A percentile compares a stretch with the other conserved stretches of the same genome.
These are phyloP conservation scores for Cordyceps cateniannulata DNA, from an alignment of 2,329 filamentous ascomycete species.

Conservation along the genomic window DNA sequence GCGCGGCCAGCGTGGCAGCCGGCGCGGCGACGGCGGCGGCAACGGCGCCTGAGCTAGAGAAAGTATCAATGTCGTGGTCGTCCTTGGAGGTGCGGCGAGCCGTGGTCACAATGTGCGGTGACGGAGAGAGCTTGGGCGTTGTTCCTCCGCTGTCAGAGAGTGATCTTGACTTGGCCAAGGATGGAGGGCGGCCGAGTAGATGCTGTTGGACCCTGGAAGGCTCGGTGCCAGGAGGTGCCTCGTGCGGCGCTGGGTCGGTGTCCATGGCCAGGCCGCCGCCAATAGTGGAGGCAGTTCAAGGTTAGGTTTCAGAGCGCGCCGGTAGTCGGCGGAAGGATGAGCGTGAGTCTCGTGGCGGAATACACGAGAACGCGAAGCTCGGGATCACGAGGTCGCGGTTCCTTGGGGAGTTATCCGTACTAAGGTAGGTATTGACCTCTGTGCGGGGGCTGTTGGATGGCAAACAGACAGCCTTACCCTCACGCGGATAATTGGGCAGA, in stretches of 20 bases:
- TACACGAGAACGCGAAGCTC: not conserved
- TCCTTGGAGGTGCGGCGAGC: constrained; percentile 56
- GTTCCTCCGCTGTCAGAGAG: constrained; percentile 58
- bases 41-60: not conserved
- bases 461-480: not conserved
- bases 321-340: not conserved
- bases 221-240: constrained; percentile 6
- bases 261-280: constrained; percentile 5
- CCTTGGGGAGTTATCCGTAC: not conserved
- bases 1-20: constrained; percentile 25
- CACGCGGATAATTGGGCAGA: not conserved
- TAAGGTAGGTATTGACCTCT: not conserved
- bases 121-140: constrained; percentile 50
- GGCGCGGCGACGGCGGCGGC: not conserved
- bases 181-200: constrained; percentile 27
- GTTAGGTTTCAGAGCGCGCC: not conserved
- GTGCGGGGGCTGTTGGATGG: not conserved
- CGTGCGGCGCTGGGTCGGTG: constrained; percentile 4
- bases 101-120: constrained; percentile 50
- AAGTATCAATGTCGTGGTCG: constrained; percentile 47
- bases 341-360: not conserved
- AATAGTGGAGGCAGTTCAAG: not conserved
- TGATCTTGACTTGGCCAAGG: constrained; percentile 51
- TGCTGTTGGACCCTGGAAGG: constrained; percentile 9
- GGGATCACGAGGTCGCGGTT: not conserved